Percentiles rank a stretch among this genome's conserved stretches.
phyloP scores from a whole-genome alignment of 495 filamentous ascomycete genomes.

The Penicillium coffeae region DNA sequence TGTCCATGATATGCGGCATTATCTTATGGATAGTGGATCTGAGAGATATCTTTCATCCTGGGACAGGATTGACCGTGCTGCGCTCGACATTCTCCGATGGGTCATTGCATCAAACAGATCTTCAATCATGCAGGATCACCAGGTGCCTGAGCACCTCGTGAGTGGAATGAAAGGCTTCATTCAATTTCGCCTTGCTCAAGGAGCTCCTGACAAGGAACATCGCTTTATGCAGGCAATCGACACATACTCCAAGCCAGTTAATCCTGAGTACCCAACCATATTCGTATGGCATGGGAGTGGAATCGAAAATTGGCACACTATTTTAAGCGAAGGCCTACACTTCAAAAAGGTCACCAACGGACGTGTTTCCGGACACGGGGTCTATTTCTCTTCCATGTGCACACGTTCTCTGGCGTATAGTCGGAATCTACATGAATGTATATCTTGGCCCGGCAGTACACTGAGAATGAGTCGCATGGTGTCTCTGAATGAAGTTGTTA shows the following conservation, averaged over 20 bases:
- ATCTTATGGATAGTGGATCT: constrained; percentile 41
- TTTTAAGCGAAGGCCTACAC: constrained; percentile 77
- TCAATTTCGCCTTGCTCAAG: constrained; percentile 86
- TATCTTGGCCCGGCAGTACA: constrained; percentile 60
- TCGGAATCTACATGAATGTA: not conserved
- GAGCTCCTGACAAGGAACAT: constrained; percentile 84
- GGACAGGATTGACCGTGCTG: constrained; percentile 62
- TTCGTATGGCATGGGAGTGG: constrained; percentile 84
- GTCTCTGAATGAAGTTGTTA: constrained; percentile 87
- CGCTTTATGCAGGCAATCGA: constrained; percentile 67
- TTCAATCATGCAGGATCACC: constrained; percentile 71
- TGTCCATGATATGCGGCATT: constrained; percentile 59
- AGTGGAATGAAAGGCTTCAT: constrained; percentile 63
- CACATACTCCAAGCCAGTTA: constrained; percentile 34
- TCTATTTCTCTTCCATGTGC: constrained; percentile 68
- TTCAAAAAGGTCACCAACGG: constrained; percentile 61
- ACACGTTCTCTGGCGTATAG: constrained; percentile 55
- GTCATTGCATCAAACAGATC: constrained; percentile 89
- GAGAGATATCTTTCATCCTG: constrained; percentile 52
- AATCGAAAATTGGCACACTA: constrained; percentile 82
- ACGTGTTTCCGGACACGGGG: constrained; percentile 72
- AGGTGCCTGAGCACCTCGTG: constrained; percentile 50
- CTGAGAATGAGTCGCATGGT: constrained; percentile 58
- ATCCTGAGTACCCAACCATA: constrained; percentile 56
- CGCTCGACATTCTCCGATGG: constrained; percentile 73